Evolutionary conservation across 352 stramenopile species (phyloP), one percentile per base, ranked within the genome.

Genomic region (Elongisporangium anandrum): DNA sequence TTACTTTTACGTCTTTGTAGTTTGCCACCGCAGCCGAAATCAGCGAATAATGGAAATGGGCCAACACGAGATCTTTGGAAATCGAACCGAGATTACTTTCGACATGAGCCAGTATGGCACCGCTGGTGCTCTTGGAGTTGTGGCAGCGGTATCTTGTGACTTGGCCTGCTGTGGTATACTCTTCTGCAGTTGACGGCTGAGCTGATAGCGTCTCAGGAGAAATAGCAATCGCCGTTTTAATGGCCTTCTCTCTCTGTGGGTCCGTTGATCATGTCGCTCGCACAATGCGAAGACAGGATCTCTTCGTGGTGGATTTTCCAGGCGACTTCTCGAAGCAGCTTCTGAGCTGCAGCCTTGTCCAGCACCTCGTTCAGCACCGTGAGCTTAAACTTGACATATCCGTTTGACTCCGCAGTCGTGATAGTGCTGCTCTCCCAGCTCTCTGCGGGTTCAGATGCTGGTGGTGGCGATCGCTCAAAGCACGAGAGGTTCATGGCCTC

Each of bases 351-450:
- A 20, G 56, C 54, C 3, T 55, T 48, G 21, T 79, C 65, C 15
- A 79, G 20, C 17, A 67, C 41, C n/a, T 54, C 59, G 24, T 67
- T 29, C 52, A 80, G 22, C 48, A 64, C 55, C 34, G 50, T 22
- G 5, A 73, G 39, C 41, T 85, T 82, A 51, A 85, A 83, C 49
- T 70, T 61, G 34, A 66, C 57, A 54, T 72, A 69, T 34, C 63
- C 63, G 22, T 12, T 47, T 12, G 66, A 19, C 65, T 1, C 38
- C n/a, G 56, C 63, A 15, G 49, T 47, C 50, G 45, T 45, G 20
- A 53, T 57, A 15, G 22, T 26, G 4, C 7, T 21, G 22, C 63
- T 19, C 19, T 69, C 61, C 61, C 61, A 68, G 45, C 56, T 67
- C 3, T 69, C 52, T 17, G 41, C 29, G 5, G 49, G 49, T 26